These are phyloP conservation scores for Albifimbria verrucaria DNA, from an alignment of 2,329 filamentous ascomycete species.

Conservation along the genomic window DNA sequence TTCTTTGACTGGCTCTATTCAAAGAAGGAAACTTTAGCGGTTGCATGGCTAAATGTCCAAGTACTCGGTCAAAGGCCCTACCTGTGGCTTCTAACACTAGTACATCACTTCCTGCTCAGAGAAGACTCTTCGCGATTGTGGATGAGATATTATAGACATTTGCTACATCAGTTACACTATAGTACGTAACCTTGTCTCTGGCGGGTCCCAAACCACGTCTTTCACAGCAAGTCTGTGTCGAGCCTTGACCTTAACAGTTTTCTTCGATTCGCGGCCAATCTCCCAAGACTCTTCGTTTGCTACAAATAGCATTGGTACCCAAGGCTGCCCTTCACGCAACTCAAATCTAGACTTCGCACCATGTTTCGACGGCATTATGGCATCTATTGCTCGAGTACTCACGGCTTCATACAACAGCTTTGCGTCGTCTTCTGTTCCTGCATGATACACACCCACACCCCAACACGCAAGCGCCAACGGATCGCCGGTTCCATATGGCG, in stretches of 20 bases:
- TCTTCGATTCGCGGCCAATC: background rate
- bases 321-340: background rate
- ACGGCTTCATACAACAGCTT: background rate
- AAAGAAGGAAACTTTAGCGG: too few species aligned
- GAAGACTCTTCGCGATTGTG: too few species aligned
- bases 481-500: conserved; percentile 1
- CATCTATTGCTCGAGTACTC: background rate
- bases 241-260: background rate
- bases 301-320: background rate
- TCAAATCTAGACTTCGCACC: too few species aligned
- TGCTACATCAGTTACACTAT: too few species aligned
- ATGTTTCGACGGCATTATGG: background rate
- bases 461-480: background rate
- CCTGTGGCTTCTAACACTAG: too few species aligned
- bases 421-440: background rate
- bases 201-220: background rate
- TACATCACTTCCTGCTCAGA: too few species aligned
- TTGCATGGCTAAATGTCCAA: too few species aligned
- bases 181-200: background rate
- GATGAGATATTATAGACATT: too few species aligned
- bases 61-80: too few species aligned
- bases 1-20: too few species aligned
- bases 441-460: background rate
- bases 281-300: background rate
- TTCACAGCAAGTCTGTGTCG: background rate